phyloP scores from a whole-genome alignment of 2,329 filamentous ascomycete genomes.

The Aspergillus sergii region DNA sequence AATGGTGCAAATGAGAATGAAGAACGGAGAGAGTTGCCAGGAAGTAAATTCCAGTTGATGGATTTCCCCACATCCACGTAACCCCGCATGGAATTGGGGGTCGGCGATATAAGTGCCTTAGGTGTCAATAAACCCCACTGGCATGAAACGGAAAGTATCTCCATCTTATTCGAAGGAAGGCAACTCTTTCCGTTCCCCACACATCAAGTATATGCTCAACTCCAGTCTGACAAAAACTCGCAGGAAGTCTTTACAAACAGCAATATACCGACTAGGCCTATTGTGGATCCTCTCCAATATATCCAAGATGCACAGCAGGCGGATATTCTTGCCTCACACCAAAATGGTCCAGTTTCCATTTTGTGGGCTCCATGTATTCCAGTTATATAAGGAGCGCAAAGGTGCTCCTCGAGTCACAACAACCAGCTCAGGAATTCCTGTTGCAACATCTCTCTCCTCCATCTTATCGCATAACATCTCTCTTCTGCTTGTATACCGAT shows the following conservation, averaged over 20 bases:
- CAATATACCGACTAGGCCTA: background rate
- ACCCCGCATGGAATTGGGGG: background rate
- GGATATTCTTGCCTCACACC: conserved; percentile 1
- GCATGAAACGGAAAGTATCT: conserved; percentile 9
- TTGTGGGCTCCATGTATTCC: background rate
- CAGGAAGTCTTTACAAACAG: background rate
- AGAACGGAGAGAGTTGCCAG: conserved; percentile 25
- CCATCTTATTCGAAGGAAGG: background rate
- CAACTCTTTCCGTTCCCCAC: conserved; percentile 7
- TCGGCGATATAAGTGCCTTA: background rate
- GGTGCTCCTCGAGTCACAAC: background rate
- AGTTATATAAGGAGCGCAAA: background rate
- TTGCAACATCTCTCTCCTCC: background rate
- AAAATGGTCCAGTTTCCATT: background rate
- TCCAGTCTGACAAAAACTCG: background rate
- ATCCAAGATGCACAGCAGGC: background rate
- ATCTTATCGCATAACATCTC: background rate
- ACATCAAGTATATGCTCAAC: background rate
- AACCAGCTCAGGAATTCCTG: background rate
- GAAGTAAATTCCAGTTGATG: background rate
- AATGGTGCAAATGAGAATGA: background rate
- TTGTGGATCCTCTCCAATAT: background rate
- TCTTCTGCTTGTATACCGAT: background rate
- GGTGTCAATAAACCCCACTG: background rate
- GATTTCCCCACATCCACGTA: background rate